These are phyloP conservation scores for Crithidia mellificae DNA, from an alignment of 208 protist species.

Conservation along the genomic window DNA sequence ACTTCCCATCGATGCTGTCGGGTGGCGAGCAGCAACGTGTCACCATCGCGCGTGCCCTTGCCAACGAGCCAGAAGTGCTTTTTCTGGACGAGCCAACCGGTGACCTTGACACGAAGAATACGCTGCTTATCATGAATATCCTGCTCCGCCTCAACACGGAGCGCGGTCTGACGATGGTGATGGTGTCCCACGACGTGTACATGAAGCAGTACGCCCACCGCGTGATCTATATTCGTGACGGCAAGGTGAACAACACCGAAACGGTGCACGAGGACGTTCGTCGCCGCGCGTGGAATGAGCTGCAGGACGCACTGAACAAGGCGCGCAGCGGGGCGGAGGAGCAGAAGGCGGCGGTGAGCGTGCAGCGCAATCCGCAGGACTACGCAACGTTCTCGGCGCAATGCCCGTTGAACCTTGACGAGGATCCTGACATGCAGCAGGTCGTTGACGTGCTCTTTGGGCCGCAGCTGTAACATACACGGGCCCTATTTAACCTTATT, in stretches of 20 bases:
- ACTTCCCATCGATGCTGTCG: slow-evolving; percentile 93
- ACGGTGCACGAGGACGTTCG: slow-evolving; percentile 43
- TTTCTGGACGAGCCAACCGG: slow-evolving; percentile 96
- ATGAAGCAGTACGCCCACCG: slow-evolving; percentile 94
- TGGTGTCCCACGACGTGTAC: slow-evolving; percentile 97
- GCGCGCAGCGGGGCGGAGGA: slow-evolving; percentile 11
- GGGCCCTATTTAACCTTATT: too few species aligned
- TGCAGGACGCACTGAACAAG: slow-evolving; percentile 33
- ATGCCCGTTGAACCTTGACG: slow-evolving; percentile 46
- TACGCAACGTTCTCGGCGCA: slow-evolving; percentile 71
- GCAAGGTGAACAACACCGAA: slow-evolving; percentile 85
- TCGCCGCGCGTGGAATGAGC: slow-evolving; percentile 43
- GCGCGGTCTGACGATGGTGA: slow-evolving; percentile 94
- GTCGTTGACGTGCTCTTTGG: slow-evolving; percentile 67
- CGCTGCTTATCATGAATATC: slow-evolving; percentile 93
- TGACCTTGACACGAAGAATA: slow-evolving; percentile 96
- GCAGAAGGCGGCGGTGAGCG: slow-evolving; percentile 18
- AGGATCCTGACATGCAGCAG: slow-evolving; percentile 68
- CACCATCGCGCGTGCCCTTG: slow-evolving; percentile 94
- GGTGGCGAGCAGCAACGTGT: slow-evolving; percentile 97
- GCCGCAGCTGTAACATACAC: slow-evolving; percentile 16
- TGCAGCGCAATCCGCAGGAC: slow-evolving; percentile 46
- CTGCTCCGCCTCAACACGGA: slow-evolving; percentile 90
- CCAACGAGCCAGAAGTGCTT: slow-evolving; percentile 93
- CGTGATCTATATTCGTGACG: slow-evolving; percentile 95